Evolutionary conservation across 805 yeast genomes (phyloP).

Genomic region (Suhomyces kilbournensis): DNA sequence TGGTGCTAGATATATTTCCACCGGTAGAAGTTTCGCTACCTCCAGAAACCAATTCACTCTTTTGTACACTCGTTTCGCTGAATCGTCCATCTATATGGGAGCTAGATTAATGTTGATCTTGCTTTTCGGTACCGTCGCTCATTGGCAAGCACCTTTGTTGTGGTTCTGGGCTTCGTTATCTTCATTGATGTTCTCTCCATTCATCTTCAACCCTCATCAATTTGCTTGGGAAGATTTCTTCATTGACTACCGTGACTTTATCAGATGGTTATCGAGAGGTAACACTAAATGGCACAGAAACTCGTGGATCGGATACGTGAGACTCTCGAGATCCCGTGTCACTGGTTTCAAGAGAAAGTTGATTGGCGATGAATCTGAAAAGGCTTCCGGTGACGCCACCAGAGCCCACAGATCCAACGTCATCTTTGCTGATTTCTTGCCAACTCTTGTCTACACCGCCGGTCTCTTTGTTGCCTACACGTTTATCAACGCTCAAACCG

Average conservation of each 20-base stretch:
- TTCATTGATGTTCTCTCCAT: conserved; percentile 88
- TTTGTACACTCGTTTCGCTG: conserved; percentile 74
- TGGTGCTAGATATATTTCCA: conserved; percentile 83
- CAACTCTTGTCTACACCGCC: conserved; percentile 68
- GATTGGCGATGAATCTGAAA: conserved; percentile 65
- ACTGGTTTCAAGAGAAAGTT: conserved; percentile 86
- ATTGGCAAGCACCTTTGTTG: conserved; percentile 89
- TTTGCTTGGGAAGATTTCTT: conserved; percentile 95
- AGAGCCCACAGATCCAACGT: conserved; percentile 78
- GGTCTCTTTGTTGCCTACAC: conserved; percentile 76
- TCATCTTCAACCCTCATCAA: conserved; percentile 96
- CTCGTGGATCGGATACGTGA: conserved; percentile 83
- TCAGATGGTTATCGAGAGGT: conserved; percentile 90
- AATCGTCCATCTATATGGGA: conserved; percentile 81
- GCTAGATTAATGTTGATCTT: conserved; percentile 72
- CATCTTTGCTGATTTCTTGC: conserved; percentile 73
- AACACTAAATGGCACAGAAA: conserved; percentile 84
- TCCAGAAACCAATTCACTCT: conserved; percentile 74
- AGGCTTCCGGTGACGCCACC: conserved; percentile 63
- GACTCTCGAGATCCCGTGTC: conserved; percentile 78
- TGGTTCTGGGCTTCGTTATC: conserved; percentile 97
- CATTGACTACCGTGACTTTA: conserved; percentile 91
- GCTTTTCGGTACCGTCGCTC: conserved; percentile 68
- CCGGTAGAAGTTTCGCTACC: conserved; percentile 86
- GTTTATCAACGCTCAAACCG: conserved; percentile 81